phyloP scores from a whole-genome alignment of 441 rosid genomes.

The Bruguiera hainesii region DNA sequence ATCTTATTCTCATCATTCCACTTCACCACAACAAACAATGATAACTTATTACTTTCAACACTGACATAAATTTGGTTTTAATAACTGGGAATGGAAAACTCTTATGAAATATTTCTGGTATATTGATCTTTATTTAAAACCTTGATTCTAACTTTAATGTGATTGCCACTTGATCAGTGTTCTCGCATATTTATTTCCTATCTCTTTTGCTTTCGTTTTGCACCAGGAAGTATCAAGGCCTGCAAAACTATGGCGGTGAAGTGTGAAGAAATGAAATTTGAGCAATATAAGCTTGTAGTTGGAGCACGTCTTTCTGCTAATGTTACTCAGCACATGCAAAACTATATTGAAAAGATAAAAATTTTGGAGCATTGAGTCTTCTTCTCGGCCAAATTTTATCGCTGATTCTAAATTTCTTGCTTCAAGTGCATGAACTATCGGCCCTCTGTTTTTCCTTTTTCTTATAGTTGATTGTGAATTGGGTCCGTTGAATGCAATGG shows the following conservation, averaged over 20 bases:
- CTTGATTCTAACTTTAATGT: background rate
- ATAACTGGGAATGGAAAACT: no score
- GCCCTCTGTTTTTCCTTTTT: no score
- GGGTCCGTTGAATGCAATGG: no score
- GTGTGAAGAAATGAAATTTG: slow-evolving; percentile 67
- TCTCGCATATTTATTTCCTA: background rate
- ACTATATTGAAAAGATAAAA: slow-evolving; percentile 63
- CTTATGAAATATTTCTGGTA: no score
- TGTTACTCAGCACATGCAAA: slow-evolving; percentile 51
- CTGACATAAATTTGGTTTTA: no score
- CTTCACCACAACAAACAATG: no score
- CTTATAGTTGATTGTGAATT: no score
- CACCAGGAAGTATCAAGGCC: slow-evolving; percentile 54
- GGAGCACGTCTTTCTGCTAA: slow-evolving; percentile 45
- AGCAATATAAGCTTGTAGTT: slow-evolving; percentile 47
- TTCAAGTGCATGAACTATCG: background rate
- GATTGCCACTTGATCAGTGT: background rate
- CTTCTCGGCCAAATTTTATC: no score
- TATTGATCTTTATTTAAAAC: no score
- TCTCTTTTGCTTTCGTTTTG: background rate
- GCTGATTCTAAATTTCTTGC: background rate
- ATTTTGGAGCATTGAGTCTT: slow-evolving; percentile 44
- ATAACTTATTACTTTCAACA: no score
- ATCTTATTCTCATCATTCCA: no score
- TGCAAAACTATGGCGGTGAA: slow-evolving; percentile 62